phyloP scores from a whole-genome alignment of 1,139 yeast species.

The Nadsonia starkeyi-henricii region DNA sequence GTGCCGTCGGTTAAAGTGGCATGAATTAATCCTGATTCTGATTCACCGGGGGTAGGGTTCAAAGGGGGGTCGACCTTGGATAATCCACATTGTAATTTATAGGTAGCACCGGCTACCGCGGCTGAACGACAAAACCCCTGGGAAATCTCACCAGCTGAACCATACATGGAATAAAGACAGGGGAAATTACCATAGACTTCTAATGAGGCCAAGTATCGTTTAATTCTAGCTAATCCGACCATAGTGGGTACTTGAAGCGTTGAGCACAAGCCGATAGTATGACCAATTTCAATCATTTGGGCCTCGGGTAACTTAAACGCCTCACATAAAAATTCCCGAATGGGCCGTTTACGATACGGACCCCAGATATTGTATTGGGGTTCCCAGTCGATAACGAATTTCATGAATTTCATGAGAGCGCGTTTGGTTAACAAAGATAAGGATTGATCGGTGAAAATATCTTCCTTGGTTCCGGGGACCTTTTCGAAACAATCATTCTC shows the following conservation, averaged over 20 bases:
- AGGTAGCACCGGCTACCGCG: conserved; percentile 95
- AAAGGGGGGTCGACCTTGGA: conserved; percentile 29
- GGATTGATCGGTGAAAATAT: conserved; percentile 81
- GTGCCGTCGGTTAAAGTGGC: conserved; percentile 74
- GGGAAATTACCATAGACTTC: conserved; percentile 94
- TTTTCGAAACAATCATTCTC: conserved; percentile 85
- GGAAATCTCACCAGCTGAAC: conserved; percentile 90
- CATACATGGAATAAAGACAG: conserved; percentile 79
- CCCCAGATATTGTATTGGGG: conserved; percentile 37
- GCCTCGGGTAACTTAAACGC: conserved; percentile 60
- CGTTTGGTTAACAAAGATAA: conserved; percentile 67
- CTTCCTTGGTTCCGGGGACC: conserved; percentile 71
- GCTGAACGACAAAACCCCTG: conserved; percentile 97
- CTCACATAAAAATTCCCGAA: conserved; percentile 41
- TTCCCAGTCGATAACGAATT: conserved; percentile 68
- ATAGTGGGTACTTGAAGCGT: conserved; percentile 47
- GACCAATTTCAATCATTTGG: conserved; percentile 70
- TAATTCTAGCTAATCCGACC: conserved; percentile 65
- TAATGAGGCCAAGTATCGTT: conserved; percentile 71
- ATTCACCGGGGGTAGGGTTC: too few relatives aligned
- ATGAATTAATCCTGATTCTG: conserved; percentile 47
- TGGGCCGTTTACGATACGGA: conserved; percentile 41
- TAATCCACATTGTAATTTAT: conserved; percentile 60
- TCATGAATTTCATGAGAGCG: conserved; percentile 79
- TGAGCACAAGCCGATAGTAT: conserved; percentile 71